Base-by-base conservation (phyloP, 1,284 basidiomycete species). In the Athelia psychrophila region DNA sequence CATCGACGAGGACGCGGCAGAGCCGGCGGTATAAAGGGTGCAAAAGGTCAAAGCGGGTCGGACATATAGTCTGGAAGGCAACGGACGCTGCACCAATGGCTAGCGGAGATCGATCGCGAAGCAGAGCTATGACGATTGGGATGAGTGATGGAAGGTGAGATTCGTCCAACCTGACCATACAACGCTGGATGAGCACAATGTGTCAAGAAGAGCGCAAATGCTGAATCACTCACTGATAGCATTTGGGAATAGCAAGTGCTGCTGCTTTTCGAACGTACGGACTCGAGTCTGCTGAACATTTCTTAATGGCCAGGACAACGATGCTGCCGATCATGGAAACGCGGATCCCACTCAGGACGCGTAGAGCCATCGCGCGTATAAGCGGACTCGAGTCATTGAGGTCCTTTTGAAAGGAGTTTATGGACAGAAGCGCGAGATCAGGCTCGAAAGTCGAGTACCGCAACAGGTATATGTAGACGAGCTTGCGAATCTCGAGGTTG, bases 401-500 rank as follows among this genome's bases (percentile, higher is more conserved):
- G 71, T 99, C 97, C 67, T 95, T 94, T 71, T 99, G 97, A 66
- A 98, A 98, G 10, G 96, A 97, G 73, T 99, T 99, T 77, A 99
- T 97, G 5, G 95, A 96, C 22, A 99, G 79, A 33, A 99, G 75
- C 0, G 97, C 91, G 49, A 99, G 84, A 70, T 99, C 97, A 8
- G 96, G 95, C 63, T 95, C 93, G 47, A 87, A 84, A 47, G 91
- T 85, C 44, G 96, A 95, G 70, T 97, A 96, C 56, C 94, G 87
- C 36, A 98, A 76, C 55, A 99, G 86, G 71, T 96, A 98, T 60
- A 98, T 96, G 71, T 98, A 99, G 44, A 98, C 95, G 52, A 99
- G 86, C 72, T 98, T 98, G 57, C 95, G 86, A 58, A 98, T 91
- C 70, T 98, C 95, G 47, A 98, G 84, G 66, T 92, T 93, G 45